These are phyloP conservation scores for Quercus rubra DNA, from an alignment of 306 rosid genomes.

Conservation along the genomic window DNA sequence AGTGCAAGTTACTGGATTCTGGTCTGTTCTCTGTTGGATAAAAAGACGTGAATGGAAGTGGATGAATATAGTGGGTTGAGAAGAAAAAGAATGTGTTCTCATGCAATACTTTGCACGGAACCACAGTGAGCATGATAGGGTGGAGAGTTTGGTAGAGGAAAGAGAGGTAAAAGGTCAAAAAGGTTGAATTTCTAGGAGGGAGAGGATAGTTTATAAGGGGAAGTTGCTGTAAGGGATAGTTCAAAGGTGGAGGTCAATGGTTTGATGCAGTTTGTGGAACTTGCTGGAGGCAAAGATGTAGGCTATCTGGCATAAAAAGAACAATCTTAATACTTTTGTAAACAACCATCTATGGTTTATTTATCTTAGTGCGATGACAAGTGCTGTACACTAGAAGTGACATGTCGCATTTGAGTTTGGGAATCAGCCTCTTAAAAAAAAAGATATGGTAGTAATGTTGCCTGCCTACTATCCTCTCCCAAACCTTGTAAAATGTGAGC, in stretches of 20 bases:
- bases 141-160: not conserved
- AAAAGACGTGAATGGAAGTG: not conserved
- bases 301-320: not conserved
- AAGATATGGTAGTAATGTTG: no score
- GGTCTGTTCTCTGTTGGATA: not conserved
- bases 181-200: not conserved
- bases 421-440: no score
- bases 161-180: not conserved
- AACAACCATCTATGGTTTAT: not conserved
- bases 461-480: no score
- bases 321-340: not conserved
- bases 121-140: not conserved
- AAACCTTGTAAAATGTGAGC: no score
- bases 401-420: no score
- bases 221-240: not conserved
- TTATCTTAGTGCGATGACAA: not conserved
- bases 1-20: not conserved
- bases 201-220: not conserved
- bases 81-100: not conserved
- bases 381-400: no score
- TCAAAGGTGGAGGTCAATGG: not conserved
- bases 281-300: not conserved
- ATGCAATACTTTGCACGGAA: not conserved
- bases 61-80: not conserved
- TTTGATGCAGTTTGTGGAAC: not conserved